Conservation (phyloP, 495 filamentous ascomycete species). For the Beverwykella pulmonaria region DNA sequence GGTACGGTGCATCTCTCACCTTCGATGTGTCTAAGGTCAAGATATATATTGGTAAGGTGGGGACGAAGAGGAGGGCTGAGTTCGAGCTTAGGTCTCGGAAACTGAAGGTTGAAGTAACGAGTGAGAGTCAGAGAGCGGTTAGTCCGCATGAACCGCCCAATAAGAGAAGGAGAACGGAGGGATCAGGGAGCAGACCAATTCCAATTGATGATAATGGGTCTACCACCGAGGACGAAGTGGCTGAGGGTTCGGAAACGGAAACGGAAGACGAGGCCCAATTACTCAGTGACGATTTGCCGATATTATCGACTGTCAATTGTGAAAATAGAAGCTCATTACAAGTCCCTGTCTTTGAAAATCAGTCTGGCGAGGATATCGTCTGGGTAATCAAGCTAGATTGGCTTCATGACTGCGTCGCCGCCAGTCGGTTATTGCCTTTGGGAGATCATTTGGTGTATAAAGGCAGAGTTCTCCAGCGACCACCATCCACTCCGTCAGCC, state of each 20-base stretch:
- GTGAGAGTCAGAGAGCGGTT: slow-evolving; percentile 3
- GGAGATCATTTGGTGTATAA: slow-evolving; percentile 69
- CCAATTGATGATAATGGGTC: slow-evolving; percentile 9
- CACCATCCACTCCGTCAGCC: slow-evolving; percentile 14
- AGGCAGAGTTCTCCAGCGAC: slow-evolving; percentile 48
- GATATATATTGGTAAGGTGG: slow-evolving; percentile 72
- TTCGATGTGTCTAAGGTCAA: slow-evolving; percentile 72
- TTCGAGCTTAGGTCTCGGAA: slow-evolving; percentile 74
- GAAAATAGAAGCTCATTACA: not conserved
- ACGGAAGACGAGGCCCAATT: slow-evolving; percentile 34
- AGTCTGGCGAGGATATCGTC: slow-evolving; percentile 47
- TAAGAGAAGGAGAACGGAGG: slow-evolving; percentile 43
- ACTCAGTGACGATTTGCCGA: not conserved
- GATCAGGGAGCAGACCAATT: slow-evolving; percentile 7
- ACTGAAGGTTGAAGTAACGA: slow-evolving; percentile 61
- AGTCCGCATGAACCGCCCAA: slow-evolving; percentile 28
- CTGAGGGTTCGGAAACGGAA: slow-evolving; percentile 19
- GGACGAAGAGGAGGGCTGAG: slow-evolving; percentile 66
- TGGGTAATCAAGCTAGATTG: slow-evolving; percentile 76
- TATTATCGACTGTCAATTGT: not conserved
- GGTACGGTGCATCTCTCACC: slow-evolving; percentile 61
- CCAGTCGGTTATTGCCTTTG: slow-evolving; percentile 57
- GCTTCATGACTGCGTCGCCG: slow-evolving; percentile 65
- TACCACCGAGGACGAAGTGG: slow-evolving; percentile 28
- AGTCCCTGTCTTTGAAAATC: not conserved